Evolutionary conservation across 805 yeast genomes (phyloP).

Genomic region (Wickerhamomyces bovis): DNA sequence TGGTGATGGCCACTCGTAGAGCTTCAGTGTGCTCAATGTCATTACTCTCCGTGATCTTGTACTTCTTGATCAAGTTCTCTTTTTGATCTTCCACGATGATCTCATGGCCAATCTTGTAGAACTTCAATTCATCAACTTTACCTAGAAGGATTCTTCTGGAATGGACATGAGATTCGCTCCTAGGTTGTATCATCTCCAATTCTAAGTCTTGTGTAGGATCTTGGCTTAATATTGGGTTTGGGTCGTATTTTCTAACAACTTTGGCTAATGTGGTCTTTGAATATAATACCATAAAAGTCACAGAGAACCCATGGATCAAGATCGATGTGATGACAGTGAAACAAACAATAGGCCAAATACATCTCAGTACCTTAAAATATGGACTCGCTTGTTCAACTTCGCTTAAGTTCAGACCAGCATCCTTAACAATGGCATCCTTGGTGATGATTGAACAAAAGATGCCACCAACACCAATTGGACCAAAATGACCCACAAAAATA

Average conservation of each 20-base stretch:
- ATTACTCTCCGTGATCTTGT: not conserved
- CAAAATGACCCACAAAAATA: slow-evolving; percentile 87
- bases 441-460: slow-evolving; percentile 77
- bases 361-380: slow-evolving; percentile 52
- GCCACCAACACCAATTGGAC: slow-evolving; percentile 94
- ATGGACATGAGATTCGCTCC: not conserved
- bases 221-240: not conserved
- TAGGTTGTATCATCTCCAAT: not conserved
- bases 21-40: not conserved
- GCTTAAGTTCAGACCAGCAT: slow-evolving; percentile 48
- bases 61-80: slow-evolving; percentile 12
- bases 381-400: slow-evolving; percentile 41
- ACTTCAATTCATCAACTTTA: slow-evolving; percentile 8
- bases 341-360: slow-evolving; percentile 77
- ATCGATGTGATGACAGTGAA: slow-evolving; percentile 77
- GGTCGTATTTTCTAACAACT: not conserved
- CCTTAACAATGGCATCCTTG: slow-evolving; percentile 40
- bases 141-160: slow-evolving; percentile 4
- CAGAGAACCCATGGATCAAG: slow-evolving; percentile 85
- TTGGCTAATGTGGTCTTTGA: not conserved
- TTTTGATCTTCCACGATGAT: slow-evolving; percentile 9
- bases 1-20: not conserved
- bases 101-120: slow-evolving; percentile 12
- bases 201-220: not conserved
- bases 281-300: slow-evolving; percentile 42